Base-by-base conservation (phyloP, 768 basidiomycete genomes). In the Paxillus involutus region DNA sequence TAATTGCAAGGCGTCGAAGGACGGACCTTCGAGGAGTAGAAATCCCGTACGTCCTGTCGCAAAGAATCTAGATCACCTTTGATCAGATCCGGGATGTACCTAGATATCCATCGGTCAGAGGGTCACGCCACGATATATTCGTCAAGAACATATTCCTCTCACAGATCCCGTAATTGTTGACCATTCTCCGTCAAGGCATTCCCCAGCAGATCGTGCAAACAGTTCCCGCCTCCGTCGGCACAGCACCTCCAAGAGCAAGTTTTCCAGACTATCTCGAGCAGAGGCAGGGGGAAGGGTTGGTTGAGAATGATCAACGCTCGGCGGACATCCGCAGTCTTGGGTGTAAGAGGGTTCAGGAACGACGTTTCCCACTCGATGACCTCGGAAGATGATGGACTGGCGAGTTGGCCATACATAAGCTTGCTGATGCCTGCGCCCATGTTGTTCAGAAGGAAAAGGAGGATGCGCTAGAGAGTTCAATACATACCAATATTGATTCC, bases 51-150 rank as follows among this genome's bases (percentile, higher is more conserved):
- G 43, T 94, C 90, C 2, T 76, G 68, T 11, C 91, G 78, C 40
- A 97, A 65, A 9, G 94, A 98, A 68, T 98, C 97, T 29, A 98
- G 70, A 69, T 99, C 97, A 26, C 96, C 97, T 69, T 91, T 95
- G 64, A 99, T 88, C 19, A 96, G 69, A 66, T 94, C 81, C 0
- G 97, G 97, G 6, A 86, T 65, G 66, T 81, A 93, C 16, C 90
- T 91, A 52, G 9, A 41, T 26, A 16, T 12, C 19, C 11, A 47
- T 50, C 35, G 43, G 43, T 59, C 17, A 49, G 47, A 48, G 11
- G 30, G 47, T 21, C 24, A 24, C 4, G 44, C 44, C 44, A 29
- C 4, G 17, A 24, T 6, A 36, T 41, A 59, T n/a, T 42, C 37
- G 9, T 26, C 44, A 45, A 5, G n/a, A 43, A n/a, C 10, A 26